phyloP scores from a whole-genome alignment of 768 basidiomycete species.

The Lentinula boryana region DNA sequence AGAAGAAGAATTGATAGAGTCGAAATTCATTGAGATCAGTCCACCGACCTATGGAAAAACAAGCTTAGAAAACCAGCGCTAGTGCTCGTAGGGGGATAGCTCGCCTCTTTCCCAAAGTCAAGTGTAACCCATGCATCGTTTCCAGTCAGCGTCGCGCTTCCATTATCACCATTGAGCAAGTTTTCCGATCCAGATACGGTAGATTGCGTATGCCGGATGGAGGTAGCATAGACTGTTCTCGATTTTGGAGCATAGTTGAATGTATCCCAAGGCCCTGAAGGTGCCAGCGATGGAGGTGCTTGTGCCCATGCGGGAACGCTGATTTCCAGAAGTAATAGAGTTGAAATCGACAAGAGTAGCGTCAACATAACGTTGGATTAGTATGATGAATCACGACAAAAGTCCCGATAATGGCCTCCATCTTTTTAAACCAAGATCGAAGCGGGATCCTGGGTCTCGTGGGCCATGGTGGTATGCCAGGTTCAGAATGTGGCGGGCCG shows the following conservation, averaged over 20 bases:
- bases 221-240: constrained; percentile 37
- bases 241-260: constrained; percentile 47
- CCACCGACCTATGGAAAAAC: constrained; percentile 40
- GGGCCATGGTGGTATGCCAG: neutral
- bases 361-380: neutral
- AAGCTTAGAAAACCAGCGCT: neutral
- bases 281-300: constrained; percentile 21
- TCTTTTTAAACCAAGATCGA: neutral
- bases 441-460: neutral
- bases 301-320: neutral
- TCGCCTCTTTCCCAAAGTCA: constrained; percentile 51
- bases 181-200: constrained; percentile 23
- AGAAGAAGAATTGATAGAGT: constrained; percentile 23
- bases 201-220: constrained; percentile 32
- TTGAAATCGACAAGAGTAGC: neutral
- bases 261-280: constrained; percentile 43
- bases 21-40: constrained; percentile 42
- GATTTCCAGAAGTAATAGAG: neutral
- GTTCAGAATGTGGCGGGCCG: neutral
- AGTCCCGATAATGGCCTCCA: neutral
- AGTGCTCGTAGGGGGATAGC: neutral
- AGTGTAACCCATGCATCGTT: constrained; percentile 43
- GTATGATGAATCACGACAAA: neutral
- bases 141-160: constrained; percentile 30
- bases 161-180: constrained; percentile 25